A percentile compares a stretch with the other conserved stretches of the same genome.
phyloP scores from a whole-genome alignment of 768 basidiomycete species.

The Termitomyces sp. region DNA sequence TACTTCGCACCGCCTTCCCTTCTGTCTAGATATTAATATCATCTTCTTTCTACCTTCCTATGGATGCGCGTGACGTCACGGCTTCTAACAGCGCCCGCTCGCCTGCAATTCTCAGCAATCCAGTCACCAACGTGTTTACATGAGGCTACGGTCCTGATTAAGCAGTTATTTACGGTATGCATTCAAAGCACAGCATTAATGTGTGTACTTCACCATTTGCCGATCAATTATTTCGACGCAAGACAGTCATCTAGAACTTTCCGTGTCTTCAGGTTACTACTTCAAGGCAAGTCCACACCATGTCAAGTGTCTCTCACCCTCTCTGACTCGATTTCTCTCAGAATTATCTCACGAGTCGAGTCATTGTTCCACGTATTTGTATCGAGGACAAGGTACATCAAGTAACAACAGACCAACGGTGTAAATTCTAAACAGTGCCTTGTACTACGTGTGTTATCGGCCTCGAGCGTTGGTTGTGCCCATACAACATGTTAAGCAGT shows the following conservation, averaged over 20 bases:
- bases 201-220: background rate
- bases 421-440: constrained; percentile 3
- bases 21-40: constrained; percentile 15
- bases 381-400: constrained; percentile 5
- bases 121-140: background rate
- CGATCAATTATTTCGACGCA: background rate
- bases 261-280: background rate
- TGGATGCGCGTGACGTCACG: constrained; percentile 16
- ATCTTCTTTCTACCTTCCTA: constrained; percentile 1
- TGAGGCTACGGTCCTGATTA: constrained; percentile 4
- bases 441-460: constrained; percentile 3
- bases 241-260: constrained; percentile 4
- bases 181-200: background rate
- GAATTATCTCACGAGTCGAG: constrained; percentile 7
- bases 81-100: background rate
- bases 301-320: background rate
- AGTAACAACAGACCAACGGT: constrained; percentile 1
- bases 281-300: constrained; percentile 9
- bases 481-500: background rate
- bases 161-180: background rate
- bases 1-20: constrained; percentile 14
- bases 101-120: background rate
- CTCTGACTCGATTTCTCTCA: constrained; percentile 14
- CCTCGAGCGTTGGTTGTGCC: background rate
- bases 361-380: background rate